phyloP scores from a whole-genome alignment of 164 flowering plant species.

The Umbellularia californica region DNA sequence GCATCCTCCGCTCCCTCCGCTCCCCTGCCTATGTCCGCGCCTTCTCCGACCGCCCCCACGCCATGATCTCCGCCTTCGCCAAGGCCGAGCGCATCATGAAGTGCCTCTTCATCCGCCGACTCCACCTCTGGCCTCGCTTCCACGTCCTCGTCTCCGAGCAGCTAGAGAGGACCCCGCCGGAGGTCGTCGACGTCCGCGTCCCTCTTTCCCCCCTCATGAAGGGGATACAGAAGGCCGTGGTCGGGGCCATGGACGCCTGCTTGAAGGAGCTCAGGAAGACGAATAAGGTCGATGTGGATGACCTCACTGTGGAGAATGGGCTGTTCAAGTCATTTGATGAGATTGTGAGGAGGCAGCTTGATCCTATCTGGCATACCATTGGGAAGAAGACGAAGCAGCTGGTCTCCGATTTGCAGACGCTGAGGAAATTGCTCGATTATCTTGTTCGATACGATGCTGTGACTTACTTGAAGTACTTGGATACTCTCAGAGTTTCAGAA shows the following conservation, averaged over 20 bases:
- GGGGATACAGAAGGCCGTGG: conserved; percentile 82
- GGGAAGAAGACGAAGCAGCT: conserved; percentile 96
- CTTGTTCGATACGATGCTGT: conserved; percentile 98
- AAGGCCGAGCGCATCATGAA: conserved; percentile 82
- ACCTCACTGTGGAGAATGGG: conserved; percentile 91
- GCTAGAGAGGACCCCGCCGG: conserved; percentile 78
- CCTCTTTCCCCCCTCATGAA: conserved; percentile 48
- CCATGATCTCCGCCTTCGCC: conserved; percentile 83
- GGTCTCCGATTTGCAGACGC: conserved; percentile 86
- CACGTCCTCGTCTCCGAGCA: conserved; percentile 89
- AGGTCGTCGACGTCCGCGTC: conserved; percentile 77
- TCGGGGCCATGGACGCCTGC: conserved; percentile 95
- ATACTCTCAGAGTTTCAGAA: conserved; percentile 91
- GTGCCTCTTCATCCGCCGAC: conserved; percentile 48
- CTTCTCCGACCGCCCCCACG: conserved; percentile 67
- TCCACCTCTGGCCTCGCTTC: conserved; percentile 95
- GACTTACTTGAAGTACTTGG: conserved; percentile 90
- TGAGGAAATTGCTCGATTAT: conserved; percentile 92
- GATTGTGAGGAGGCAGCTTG: conserved; percentile 86
- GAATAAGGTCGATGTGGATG: conserved; percentile 97
- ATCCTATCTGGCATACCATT: conserved; percentile 95
- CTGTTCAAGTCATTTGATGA: conserved; percentile 97
- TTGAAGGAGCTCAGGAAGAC: conserved; percentile 97
- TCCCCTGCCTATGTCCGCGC: conserved; percentile 50
- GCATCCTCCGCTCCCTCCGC: conserved; percentile 52